phyloP scores from a whole-genome alignment of 805 yeast species.

The Lipomyces mesembrius region DNA sequence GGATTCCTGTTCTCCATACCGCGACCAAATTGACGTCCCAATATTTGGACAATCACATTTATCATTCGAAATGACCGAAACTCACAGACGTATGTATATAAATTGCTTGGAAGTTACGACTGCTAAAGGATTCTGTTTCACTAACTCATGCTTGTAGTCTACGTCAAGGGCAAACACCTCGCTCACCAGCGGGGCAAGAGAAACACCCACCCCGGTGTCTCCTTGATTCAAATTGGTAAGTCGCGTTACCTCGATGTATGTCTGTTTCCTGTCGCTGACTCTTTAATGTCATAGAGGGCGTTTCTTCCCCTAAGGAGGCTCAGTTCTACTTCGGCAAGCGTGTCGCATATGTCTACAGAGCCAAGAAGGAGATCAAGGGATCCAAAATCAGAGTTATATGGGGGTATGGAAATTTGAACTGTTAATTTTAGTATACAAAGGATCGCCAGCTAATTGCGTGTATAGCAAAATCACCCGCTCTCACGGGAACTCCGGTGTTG shows the following conservation, averaged over 20 bases:
- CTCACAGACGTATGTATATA: slow-evolving; percentile 88
- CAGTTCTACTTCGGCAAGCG: slow-evolving; percentile 99
- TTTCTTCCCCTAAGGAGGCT: slow-evolving; percentile 87
- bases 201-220: slow-evolving; percentile 96
- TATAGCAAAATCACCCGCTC: slow-evolving; percentile 83
- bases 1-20: slow-evolving; percentile 1
- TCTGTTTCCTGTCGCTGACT: slow-evolving; percentile 4
- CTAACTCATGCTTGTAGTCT: slow-evolving; percentile 59
- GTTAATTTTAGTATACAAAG: background rate
- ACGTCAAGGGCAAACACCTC: slow-evolving; percentile 99
- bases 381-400: slow-evolving; percentile 99
- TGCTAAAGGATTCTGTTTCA: background rate
- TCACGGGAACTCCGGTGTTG: slow-evolving; percentile 98
- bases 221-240: slow-evolving; percentile 78
- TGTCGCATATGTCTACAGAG: slow-evolving; percentile 99
- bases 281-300: slow-evolving; percentile 67
- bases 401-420: slow-evolving; percentile 59
- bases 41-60: slow-evolving; percentile 9
- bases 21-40: background rate
- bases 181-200: slow-evolving; percentile 99
- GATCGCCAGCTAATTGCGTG: slow-evolving; percentile 5
- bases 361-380: slow-evolving; percentile 97
- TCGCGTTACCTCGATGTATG: background rate
- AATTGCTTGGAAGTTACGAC: slow-evolving; percentile 42
- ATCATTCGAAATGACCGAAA: slow-evolving; percentile 79